Conservation (phyloP, 2,329 filamentous ascomycete species). For the Chaetomiaceae sp. region DNA sequence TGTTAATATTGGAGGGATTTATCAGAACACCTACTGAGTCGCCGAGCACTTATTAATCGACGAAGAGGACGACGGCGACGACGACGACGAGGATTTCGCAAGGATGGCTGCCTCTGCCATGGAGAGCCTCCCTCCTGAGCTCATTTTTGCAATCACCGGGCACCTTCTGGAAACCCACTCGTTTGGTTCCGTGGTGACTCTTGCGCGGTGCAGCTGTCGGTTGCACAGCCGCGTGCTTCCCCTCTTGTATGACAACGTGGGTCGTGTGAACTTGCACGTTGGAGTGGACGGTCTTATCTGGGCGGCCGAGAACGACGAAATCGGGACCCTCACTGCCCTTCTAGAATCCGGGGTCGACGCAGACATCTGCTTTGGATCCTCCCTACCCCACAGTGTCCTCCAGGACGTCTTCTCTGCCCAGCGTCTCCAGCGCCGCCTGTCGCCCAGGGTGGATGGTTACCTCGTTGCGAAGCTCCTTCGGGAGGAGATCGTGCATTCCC, state of each 20-base stretch:
- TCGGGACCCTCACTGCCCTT: background rate
- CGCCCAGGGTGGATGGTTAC: background rate
- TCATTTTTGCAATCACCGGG: background rate
- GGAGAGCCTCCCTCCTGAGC: background rate
- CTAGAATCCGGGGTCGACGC: constrained; percentile 1
- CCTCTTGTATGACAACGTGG: background rate
- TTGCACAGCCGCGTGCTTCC: background rate
- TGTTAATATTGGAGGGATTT: no score
- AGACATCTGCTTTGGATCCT: background rate
- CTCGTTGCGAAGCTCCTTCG: background rate
- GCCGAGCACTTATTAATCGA: no score
- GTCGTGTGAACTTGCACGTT: background rate
- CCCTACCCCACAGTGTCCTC: background rate
- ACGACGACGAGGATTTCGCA: no score
- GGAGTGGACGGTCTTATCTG: background rate
- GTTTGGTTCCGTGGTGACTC: background rate
- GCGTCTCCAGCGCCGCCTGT: background rate
- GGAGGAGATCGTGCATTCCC: background rate
- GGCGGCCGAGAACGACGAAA: constrained; percentile 4
- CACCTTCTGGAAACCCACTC: background rate
- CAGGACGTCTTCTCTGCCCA: constrained; percentile 3
- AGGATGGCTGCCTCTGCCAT: background rate
- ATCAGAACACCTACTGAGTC: no score
- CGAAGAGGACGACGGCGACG: no score
- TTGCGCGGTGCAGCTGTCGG: background rate